These are phyloP conservation scores for Lasiodiplodia theobromae DNA, from an alignment of 2,329 filamentous ascomycete genomes.

Conservation along the genomic window DNA sequence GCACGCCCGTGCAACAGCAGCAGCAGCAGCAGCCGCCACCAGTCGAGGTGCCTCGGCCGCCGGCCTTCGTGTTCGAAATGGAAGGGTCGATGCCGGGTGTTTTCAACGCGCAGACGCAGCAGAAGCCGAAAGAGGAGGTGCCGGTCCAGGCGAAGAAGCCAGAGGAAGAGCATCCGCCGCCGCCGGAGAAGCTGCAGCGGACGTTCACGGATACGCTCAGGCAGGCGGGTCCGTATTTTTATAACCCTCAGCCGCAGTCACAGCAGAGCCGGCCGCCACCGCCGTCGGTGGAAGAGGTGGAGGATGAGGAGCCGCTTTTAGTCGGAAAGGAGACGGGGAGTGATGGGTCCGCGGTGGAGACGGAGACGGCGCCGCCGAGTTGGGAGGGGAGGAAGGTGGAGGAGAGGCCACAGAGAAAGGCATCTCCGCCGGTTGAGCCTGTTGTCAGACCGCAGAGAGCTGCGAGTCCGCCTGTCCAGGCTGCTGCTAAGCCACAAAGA, in stretches of 20 bases:
- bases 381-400: too few relatives aligned
- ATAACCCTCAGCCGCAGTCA: background rate
- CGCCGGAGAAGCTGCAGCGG: background rate
- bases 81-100: background rate
- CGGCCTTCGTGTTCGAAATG: constrained; percentile 8
- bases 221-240: constrained; percentile 8
- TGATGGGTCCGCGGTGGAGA: too few relatives aligned
- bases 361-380: too few relatives aligned
- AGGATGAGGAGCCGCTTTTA: background rate
- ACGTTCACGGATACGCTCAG: constrained; percentile 1
- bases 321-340: background rate
- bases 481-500: background rate
- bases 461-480: too few relatives aligned
- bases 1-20: too few relatives aligned
- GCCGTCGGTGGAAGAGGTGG: background rate
- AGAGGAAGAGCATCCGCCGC: background rate
- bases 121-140: background rate
- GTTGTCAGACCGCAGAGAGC: too few relatives aligned
- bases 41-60: background rate
- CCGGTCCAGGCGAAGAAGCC: background rate
- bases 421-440: too few relatives aligned
- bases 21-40: background rate
- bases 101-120: too few relatives aligned
- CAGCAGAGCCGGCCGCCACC: background rate
- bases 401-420: too few relatives aligned